These are phyloP conservation scores for Penstemon eatonii DNA, from an alignment of 257 asterid species.

Conservation along the genomic window DNA sequence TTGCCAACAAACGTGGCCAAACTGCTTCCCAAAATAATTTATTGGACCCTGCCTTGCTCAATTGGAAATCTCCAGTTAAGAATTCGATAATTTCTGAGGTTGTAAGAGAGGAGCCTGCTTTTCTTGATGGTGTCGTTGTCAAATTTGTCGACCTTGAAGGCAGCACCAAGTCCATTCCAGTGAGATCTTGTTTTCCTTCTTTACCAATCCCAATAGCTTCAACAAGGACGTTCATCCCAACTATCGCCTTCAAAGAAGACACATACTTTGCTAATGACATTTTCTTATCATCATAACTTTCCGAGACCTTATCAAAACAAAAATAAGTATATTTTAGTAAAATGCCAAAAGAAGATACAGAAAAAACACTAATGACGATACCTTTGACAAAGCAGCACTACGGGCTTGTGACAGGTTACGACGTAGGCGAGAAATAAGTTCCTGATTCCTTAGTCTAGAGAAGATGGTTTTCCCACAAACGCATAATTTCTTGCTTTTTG, in stretches of 20 bases:
- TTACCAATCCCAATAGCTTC: constrained; percentile 69
- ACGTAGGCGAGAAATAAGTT: constrained; percentile 54
- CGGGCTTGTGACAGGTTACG: constrained; percentile 46
- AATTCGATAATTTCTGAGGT: constrained; percentile 55
- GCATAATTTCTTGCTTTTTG: constrained; percentile 39
- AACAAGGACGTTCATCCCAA: constrained; percentile 54
- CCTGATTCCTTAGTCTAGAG: constrained; percentile 71
- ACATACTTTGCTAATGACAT: constrained; percentile 52
- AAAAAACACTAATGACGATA: constrained; percentile 25
- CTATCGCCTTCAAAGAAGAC: constrained; percentile 54
- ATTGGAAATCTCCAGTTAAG: constrained; percentile 67
- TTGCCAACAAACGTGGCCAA: constrained; percentile 88
- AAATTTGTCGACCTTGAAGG: constrained; percentile 38
- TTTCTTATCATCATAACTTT: constrained; percentile 48
- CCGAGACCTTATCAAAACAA: constrained; percentile 47
- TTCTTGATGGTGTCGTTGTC: constrained; percentile 63
- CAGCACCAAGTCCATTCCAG: constrained; percentile 46
- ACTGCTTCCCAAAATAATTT: constrained; percentile 92
- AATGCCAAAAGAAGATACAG: neutral
- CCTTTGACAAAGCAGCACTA: constrained; percentile 53
- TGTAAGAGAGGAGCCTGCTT: constrained; percentile 68
- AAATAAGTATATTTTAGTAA: constrained; percentile 11
- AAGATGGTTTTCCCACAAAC: constrained; percentile 63
- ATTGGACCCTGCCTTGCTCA: constrained; percentile 74
- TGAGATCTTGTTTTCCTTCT: constrained; percentile 56